Percentiles rank a stretch among this genome's conserved stretches.
Conservation (phyloP, 176 grass and related monocot species). For the Pontederia crassipes region DNA sequence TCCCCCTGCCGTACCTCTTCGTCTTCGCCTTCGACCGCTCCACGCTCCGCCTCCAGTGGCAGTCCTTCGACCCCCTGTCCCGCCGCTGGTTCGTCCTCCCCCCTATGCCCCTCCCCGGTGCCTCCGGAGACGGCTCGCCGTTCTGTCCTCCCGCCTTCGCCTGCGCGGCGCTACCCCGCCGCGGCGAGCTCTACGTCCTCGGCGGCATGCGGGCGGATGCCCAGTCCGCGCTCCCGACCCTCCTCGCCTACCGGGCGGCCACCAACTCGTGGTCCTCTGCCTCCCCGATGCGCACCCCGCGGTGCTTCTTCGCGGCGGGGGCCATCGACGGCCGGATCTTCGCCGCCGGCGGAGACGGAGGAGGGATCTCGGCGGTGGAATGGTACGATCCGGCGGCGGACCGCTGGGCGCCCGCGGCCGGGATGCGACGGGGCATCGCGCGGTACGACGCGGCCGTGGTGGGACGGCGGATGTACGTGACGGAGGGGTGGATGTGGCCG, state of each 20-base stretch:
- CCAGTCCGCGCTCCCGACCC: slow-evolving; percentile 14
- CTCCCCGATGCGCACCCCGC: slow-evolving; percentile 15
- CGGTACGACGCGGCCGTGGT: slow-evolving; percentile 79
- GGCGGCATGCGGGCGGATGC: slow-evolving; percentile 24
- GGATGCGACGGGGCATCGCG: slow-evolving; percentile 38
- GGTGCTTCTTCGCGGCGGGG: slow-evolving; percentile 21
- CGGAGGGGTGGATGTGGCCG: slow-evolving; percentile 96
- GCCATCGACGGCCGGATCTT: slow-evolving; percentile 20
- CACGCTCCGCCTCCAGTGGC: slow-evolving; percentile 84
- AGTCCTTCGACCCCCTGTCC: slow-evolving; percentile 62
- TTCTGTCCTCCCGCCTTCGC: slow-evolving; percentile 46
- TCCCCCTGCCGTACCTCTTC: slow-evolving; percentile 64
- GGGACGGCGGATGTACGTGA: slow-evolving; percentile 66
- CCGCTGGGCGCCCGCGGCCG: slow-evolving; percentile 24
- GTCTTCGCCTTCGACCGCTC: slow-evolving; percentile 65
- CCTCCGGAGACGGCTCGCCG: not conserved
- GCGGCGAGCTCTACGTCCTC: slow-evolving; percentile 88
- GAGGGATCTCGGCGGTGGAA: slow-evolving; percentile 15
- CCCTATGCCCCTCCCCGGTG: slow-evolving; percentile 32
- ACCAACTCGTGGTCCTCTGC: slow-evolving; percentile 22
- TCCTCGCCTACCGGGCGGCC: slow-evolving; percentile 20
- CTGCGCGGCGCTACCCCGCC: slow-evolving; percentile 37
- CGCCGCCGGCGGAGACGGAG: slow-evolving; percentile 16
- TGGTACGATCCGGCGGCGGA: slow-evolving; percentile 24
- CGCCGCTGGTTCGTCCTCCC: slow-evolving; percentile 71